These are phyloP conservation scores for Penicillium arizonense DNA, from an alignment of 495 filamentous ascomycete species.

Conservation along the genomic window DNA sequence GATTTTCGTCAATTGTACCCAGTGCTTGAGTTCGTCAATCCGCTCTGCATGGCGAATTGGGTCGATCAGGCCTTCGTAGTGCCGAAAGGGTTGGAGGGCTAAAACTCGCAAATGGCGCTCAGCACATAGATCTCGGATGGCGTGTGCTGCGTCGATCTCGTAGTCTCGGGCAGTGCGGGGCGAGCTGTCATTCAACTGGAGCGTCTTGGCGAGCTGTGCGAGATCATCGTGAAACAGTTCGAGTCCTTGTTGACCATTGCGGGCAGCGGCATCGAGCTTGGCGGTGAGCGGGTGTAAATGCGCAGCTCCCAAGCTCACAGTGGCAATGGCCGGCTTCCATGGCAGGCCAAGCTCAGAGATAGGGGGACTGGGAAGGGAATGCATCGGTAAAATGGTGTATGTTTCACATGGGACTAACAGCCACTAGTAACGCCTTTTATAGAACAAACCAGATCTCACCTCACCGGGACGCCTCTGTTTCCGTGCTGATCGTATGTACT, in stretches of 20 bases:
- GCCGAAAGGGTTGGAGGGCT: slow-evolving; percentile 69
- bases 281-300: slow-evolving; percentile 17
- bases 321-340: slow-evolving; percentile 29
- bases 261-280: slow-evolving; percentile 25
- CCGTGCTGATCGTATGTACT: slow-evolving; percentile 10
- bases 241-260: slow-evolving; percentile 18
- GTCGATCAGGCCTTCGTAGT: slow-evolving; percentile 69
- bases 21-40: slow-evolving; percentile 57
- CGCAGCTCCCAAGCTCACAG: slow-evolving; percentile 21
- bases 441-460: slow-evolving; percentile 7
- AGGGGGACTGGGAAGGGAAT: slow-evolving; percentile 15
- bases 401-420: neutral
- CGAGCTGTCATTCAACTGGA: neutral
- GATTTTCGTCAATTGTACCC: slow-evolving; percentile 60
- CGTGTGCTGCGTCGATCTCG: slow-evolving; percentile 50
- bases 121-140: slow-evolving; percentile 53
- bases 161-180: slow-evolving; percentile 19
- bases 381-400: slow-evolving; percentile 11
- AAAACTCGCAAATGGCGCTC: slow-evolving; percentile 54
- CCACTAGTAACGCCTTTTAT: neutral
- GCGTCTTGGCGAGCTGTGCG: slow-evolving; percentile 18
- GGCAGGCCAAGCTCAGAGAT: slow-evolving; percentile 6
- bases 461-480: slow-evolving; percentile 1
- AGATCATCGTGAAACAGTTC: slow-evolving; percentile 32
- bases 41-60: slow-evolving; percentile 49